phyloP scores from a whole-genome alignment of 306 rosid species.

The Dalbergia cochinchinensis region DNA sequence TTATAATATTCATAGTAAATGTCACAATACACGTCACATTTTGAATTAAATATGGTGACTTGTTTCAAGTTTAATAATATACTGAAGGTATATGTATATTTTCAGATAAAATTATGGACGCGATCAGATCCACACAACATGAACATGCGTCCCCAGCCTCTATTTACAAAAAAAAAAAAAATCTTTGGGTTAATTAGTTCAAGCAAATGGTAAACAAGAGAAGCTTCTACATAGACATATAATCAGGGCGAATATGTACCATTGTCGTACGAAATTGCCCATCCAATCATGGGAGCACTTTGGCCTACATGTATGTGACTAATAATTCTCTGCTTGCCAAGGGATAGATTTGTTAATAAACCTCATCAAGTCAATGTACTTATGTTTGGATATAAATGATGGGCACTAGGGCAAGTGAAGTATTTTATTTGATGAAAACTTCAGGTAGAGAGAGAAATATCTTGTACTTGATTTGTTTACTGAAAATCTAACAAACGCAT shows the following conservation, averaged over 20 bases:
- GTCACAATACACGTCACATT: neutral
- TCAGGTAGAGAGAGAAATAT: slow-evolving; percentile 62
- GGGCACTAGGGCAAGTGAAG: slow-evolving; percentile 36
- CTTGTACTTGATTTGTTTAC: slow-evolving; percentile 64
- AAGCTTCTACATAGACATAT: slow-evolving; percentile 40
- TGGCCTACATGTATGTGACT: slow-evolving; percentile 44
- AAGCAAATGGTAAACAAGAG: slow-evolving; percentile 33
- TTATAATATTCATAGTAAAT: neutral
- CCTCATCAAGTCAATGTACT: slow-evolving; percentile 51
- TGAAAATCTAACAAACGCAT: slow-evolving; percentile 67
- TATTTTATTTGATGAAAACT: slow-evolving; percentile 42
- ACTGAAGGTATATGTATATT: neutral
- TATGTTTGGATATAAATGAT: slow-evolving; percentile 50
- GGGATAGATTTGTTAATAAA: slow-evolving; percentile 42
- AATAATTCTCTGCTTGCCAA: slow-evolving; percentile 37
- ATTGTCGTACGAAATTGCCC: slow-evolving; percentile 45
- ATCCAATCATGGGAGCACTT: slow-evolving; percentile 55
- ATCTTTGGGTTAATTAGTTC: neutral
- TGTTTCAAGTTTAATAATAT: neutral
- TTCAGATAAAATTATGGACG: neutral
- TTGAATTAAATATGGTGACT: neutral
- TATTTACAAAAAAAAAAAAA: neutral
- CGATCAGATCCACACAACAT: neutral
- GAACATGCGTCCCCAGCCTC: too few species aligned
- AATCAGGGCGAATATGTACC: slow-evolving; percentile 50